Percentiles rank a stretch among this genome's conserved stretches.
These are phyloP conservation scores for Salix exigua DNA, from an alignment of 345 rosid species.

Conservation along the genomic window DNA sequence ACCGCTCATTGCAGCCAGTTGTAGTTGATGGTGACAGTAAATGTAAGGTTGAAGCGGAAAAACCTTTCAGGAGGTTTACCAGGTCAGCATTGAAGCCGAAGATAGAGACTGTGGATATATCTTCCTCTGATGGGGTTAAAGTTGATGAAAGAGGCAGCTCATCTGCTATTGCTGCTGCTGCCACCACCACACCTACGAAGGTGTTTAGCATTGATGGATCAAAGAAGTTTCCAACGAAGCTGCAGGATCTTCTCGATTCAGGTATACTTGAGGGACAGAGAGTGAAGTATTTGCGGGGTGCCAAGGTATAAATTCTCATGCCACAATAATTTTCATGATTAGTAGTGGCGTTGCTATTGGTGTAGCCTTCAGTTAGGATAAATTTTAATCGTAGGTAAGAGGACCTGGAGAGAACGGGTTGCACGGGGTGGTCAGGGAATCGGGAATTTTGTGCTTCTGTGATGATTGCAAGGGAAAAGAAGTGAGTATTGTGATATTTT, in stretches of 20 bases:
- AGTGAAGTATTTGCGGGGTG: constrained; percentile 60
- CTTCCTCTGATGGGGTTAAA: not conserved
- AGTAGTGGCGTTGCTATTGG: not conserved
- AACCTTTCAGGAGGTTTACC: constrained; percentile 30
- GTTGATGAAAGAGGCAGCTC: constrained; percentile 6
- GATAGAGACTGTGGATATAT: constrained; percentile 3
- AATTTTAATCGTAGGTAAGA: constrained; percentile 33
- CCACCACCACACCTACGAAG: not conserved
- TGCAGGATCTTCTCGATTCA: constrained; percentile 65
- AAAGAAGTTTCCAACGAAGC: constrained; percentile 48
- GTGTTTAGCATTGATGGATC: constrained; percentile 22
- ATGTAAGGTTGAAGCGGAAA: not conserved
- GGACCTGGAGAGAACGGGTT: constrained; percentile 45
- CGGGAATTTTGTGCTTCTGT: constrained; percentile 73
- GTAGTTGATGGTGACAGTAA: not conserved
- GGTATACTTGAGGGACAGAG: constrained; percentile 71
- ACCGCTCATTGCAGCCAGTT: not conserved
- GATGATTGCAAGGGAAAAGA: constrained; percentile 50
- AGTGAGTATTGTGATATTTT: constrained; percentile 38
- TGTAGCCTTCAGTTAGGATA: not conserved
- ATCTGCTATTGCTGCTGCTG: not conserved
- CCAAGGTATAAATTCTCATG: constrained; percentile 47
- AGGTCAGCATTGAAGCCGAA: constrained; percentile 27
- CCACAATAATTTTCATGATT: not conserved
- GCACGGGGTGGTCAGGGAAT: constrained; percentile 58